Base-by-base conservation (phyloP, 768 basidiomycete species). In the Imleria badia region DNA sequence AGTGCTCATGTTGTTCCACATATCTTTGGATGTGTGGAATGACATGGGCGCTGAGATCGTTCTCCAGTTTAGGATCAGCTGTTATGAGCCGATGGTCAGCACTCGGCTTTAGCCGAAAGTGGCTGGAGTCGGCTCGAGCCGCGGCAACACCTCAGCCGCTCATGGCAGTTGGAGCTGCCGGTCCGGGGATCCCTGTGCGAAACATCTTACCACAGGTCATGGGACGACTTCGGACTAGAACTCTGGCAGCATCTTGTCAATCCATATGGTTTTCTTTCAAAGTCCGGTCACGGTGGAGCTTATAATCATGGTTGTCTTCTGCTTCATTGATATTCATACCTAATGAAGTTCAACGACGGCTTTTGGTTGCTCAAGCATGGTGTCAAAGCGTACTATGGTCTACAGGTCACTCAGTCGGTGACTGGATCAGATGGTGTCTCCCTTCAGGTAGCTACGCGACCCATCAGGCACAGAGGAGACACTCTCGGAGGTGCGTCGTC, bases 291-390 rank as follows among this genome's bases (percentile, higher is more conserved):
- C n/a, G n/a, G 20, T 13, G 30, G 29, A 6, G 20, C 17, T 44
- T 31, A 30, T 52, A 48, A 40, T 11, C 10, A 20, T 44, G 26
- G 3, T 29, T 23, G n/a, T 52, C 31, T 34, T 30, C 40, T 29
- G 34, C 31, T 30, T 36, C 26, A 29, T 30, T 20, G 12, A 20
- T 22, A 22, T 41, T 44, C 36, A 15, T 17, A n/a, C 48, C 51
- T 40, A 48, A 89, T 87, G 85, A 84, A 81, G 64, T 85, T 86
- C 74, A 86, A 81, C 75, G 86, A 88, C 71, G 85, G 86, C 20
- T 84, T 87, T 63, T 88, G 84, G 85, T 76, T 86, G 22, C 69
- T 83, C 59, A 83, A 83, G 61, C 73, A 78, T 56, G 86, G 83
- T 38, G 79, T 84, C 52, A 83, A 81, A 61, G 76, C 83, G 13